Conservation (phyloP, 495 filamentous ascomycete species). For the Oidiodendron maius region DNA sequence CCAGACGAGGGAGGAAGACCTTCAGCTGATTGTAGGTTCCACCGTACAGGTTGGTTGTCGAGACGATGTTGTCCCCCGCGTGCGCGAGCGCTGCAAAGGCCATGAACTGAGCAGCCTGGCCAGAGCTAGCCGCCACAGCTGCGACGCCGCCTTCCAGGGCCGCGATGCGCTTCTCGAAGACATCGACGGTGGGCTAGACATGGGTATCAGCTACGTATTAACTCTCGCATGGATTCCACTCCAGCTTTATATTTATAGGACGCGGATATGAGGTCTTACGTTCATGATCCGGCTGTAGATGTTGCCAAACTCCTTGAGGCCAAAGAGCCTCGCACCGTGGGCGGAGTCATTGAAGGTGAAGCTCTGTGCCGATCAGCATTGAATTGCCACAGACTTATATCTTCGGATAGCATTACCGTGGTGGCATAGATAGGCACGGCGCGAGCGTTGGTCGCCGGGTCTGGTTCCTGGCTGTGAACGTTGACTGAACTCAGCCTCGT, state of each 20-base stretch:
- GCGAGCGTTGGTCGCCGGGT: conserved; percentile 80
- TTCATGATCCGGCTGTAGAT: conserved; percentile 99
- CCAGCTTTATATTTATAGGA: background rate
- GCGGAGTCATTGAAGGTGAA: conserved; percentile 95
- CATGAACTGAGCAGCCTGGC: conserved; percentile 94
- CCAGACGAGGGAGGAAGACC: conserved; percentile 79
- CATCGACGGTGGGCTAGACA: conserved; percentile 97
- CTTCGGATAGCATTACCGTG: conserved; percentile 49
- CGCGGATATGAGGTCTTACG: conserved; percentile 27
- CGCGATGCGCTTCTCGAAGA: conserved; percentile 95
- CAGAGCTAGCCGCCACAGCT: conserved; percentile 82
- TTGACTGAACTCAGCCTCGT: conserved; percentile 12
- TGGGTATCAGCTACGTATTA: too few species aligned
- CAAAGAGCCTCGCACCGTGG: conserved; percentile 92
- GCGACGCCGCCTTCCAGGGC: conserved; percentile 93
- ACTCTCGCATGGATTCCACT: background rate
- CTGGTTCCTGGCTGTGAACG: conserved; percentile 72
- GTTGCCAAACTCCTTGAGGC: conserved; percentile 96
- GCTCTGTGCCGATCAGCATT: conserved; percentile 47
- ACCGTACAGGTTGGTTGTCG: conserved; percentile 89
- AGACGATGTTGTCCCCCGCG: conserved; percentile 90
- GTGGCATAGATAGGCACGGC: conserved; percentile 97
- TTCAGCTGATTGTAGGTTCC: conserved; percentile 99
- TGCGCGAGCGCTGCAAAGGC: conserved; percentile 77
- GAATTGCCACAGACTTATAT: background rate